Base-by-base conservation (phyloP, 768 basidiomycete species). In the Tylopilus rubrobrunneus region DNA sequence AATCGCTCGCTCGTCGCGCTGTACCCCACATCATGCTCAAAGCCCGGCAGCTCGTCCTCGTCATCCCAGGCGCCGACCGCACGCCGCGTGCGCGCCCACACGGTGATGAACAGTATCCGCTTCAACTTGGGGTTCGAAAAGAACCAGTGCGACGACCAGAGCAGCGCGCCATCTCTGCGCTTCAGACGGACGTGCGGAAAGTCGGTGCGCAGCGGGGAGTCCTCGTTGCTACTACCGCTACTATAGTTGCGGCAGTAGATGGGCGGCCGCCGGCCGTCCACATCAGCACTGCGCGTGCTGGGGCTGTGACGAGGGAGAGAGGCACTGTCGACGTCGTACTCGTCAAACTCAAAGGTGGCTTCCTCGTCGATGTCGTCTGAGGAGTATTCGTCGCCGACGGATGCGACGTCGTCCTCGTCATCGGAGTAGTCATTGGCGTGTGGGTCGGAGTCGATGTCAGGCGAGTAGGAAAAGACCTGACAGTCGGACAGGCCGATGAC, bases 71-170 rank as follows among this genome's bases (percentile, higher is more conserved):
- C 80, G 39, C 79, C 72, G 17, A 75, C 73, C 19, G 82, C 74
- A 46, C 81, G 80, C 62, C 79, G 80, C 31, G 86, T 86, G 42
- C 87, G 82, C 7, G 94, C 92, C 92, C 93, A 97, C 21, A 92
- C 85, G 2, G 92, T 88, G 54, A 97, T 81, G 73, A 96, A 98
- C 51, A 98, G 72, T 62, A 98, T 83, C 21, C 95, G 85, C 75
- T 95, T 97, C 72, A 85, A 74, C 75, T 92, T 95, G 64, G 87
- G 82, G 77, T 94, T 96, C 63, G 92, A 76, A 76, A 98, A 96
- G 78, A 98, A 98, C 87, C 92, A 96, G 68, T 96, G 92, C 11
- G 91, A 92, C 33, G 91, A 94, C 95, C 95, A 98, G 7, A 98
- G 78, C 53, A 98, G 74, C 5, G 92, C 87, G 17, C 92, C 91